Evolutionary conservation across 2,329 filamentous ascomycete species (phyloP).

Genomic region (Aspergillus vadensis): DNA sequence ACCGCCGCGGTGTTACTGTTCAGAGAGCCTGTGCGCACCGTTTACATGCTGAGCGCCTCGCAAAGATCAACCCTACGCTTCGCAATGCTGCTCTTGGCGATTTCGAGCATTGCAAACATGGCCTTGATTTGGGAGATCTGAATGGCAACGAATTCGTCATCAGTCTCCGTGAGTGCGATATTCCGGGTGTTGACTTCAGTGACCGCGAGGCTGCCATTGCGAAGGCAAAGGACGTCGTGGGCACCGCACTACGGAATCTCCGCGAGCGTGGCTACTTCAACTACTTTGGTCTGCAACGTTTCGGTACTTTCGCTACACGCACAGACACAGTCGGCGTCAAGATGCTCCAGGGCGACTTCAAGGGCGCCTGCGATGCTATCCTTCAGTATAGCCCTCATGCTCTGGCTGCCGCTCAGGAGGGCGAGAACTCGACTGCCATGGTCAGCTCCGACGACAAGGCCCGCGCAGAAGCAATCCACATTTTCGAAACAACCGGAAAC

Average conservation of each 20-base stretch:
- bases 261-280: slow-evolving; percentile 84
- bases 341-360: slow-evolving; percentile 78
- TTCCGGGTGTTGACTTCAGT: slow-evolving; percentile 50
- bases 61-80: slow-evolving; percentile 62
- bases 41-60: slow-evolving; percentile 63
- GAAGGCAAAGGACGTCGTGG: slow-evolving; percentile 51
- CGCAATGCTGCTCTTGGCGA: slow-evolving; percentile 71
- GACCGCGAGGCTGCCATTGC: slow-evolving; percentile 50
- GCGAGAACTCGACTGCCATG: slow-evolving; percentile 43
- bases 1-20: slow-evolving; percentile 80
- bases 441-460: slow-evolving; percentile 74
- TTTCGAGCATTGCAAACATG: slow-evolving; percentile 72
- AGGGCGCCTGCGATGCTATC: slow-evolving; percentile 76
- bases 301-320: slow-evolving; percentile 82
- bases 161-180: slow-evolving; percentile 80
- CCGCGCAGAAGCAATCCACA: slow-evolving; percentile 75
- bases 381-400: slow-evolving; percentile 70
- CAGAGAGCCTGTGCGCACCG: slow-evolving; percentile 74
- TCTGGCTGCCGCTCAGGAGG: slow-evolving; percentile 58
- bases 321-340: slow-evolving; percentile 84
- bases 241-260: slow-evolving; percentile 66
- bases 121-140: slow-evolving; percentile 80
- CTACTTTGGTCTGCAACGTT: slow-evolving; percentile 96
- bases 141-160: slow-evolving; percentile 91
- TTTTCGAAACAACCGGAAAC: slow-evolving; percentile 67